Conservation (phyloP, 805 yeast genomes). For the Wickerhamiella azymoides region DNA sequence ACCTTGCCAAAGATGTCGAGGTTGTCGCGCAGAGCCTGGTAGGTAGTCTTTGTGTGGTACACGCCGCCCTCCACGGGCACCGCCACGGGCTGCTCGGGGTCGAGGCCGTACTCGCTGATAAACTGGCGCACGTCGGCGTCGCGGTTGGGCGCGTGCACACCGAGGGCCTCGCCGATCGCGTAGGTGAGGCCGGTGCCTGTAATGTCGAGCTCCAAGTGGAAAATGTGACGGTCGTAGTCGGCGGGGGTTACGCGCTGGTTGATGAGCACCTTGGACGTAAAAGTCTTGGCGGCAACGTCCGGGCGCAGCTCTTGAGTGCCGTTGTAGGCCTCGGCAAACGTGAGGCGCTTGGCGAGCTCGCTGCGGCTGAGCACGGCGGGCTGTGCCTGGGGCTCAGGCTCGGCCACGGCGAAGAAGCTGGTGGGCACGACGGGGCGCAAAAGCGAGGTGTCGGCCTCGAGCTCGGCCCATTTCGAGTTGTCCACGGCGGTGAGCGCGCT, state of each 20-base stretch:
- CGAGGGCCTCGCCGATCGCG: slow-evolving; percentile 93
- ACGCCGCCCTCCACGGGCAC: slow-evolving; percentile 38
- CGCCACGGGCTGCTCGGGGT: slow-evolving; percentile 53
- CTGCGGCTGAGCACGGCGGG: slow-evolving; percentile 31
- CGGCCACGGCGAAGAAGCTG: slow-evolving; percentile 24
- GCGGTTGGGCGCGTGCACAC: slow-evolving; percentile 83
- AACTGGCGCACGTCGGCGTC: slow-evolving; percentile 51
- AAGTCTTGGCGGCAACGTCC: slow-evolving; percentile 73
- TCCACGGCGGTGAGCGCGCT: slow-evolving; percentile 24
- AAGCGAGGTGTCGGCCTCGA: slow-evolving; percentile 18
- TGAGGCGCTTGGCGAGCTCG: slow-evolving; percentile 53
- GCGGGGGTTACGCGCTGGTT: slow-evolving; percentile 82
- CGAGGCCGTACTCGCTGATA: slow-evolving; percentile 54
- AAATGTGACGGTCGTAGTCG: slow-evolving; percentile 85
- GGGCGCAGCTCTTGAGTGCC: slow-evolving; percentile 59
- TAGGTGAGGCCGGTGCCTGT: slow-evolving; percentile 82
- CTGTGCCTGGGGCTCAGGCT: slow-evolving; percentile 25
- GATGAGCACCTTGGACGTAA: slow-evolving; percentile 77
- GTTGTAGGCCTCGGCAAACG: slow-evolving; percentile 69
- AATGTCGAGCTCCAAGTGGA: slow-evolving; percentile 90
- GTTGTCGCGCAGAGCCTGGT: slow-evolving; percentile 67
- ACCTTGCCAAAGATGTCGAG: slow-evolving; percentile 90
- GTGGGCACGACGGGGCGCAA: slow-evolving; percentile 14
- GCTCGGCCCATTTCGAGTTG: slow-evolving; percentile 27
- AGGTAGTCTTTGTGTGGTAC: slow-evolving; percentile 62